Conservation (phyloP, 768 basidiomycete genomes). For the Phanerochaete sordida region DNA sequence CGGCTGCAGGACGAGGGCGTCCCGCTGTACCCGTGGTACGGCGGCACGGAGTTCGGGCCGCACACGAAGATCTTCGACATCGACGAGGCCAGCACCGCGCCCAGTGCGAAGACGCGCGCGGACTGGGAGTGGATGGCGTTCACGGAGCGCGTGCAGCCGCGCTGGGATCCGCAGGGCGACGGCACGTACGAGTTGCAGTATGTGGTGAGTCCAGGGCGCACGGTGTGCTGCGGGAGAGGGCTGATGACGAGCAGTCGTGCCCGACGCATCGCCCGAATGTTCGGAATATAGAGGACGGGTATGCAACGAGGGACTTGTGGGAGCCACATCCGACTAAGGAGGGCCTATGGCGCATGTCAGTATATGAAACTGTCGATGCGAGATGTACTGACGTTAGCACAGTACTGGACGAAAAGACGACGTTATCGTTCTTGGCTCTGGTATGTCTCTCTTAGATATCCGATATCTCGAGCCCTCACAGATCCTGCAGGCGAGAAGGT, state of each 20-base stretch:
- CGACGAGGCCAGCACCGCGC: neutral
- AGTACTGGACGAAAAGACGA: conserved; percentile 36
- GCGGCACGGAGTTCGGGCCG: conserved; percentile 8
- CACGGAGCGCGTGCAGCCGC: conserved; percentile 13
- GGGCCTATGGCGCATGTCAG: conserved; percentile 26
- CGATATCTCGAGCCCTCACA: neutral
- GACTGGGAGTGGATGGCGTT: conserved; percentile 37
- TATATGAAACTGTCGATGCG: neutral
- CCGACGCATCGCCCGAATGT: conserved; percentile 9
- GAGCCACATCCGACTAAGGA: conserved; percentile 17
- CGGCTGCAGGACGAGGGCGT: conserved; percentile 3
- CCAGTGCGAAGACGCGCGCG: conserved; percentile 4
- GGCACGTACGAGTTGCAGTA: conserved; percentile 34
- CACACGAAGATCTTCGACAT: conserved; percentile 7
- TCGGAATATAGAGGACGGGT: conserved; percentile 13
- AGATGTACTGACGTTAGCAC: conserved; percentile 10
- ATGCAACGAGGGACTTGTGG: conserved; percentile 18
- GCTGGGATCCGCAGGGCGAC: conserved; percentile 31
- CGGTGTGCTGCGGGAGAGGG: neutral
- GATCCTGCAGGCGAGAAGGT: conserved; percentile 32
- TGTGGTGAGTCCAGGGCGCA: conserved; percentile 26
- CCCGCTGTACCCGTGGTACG: neutral
- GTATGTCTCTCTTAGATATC: neutral
- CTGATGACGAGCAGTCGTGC: conserved; percentile 7
- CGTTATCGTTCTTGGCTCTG: conserved; percentile 31